Conservation (phyloP, 1,139 yeast genomes). For the Pichia sp. region DNA sequence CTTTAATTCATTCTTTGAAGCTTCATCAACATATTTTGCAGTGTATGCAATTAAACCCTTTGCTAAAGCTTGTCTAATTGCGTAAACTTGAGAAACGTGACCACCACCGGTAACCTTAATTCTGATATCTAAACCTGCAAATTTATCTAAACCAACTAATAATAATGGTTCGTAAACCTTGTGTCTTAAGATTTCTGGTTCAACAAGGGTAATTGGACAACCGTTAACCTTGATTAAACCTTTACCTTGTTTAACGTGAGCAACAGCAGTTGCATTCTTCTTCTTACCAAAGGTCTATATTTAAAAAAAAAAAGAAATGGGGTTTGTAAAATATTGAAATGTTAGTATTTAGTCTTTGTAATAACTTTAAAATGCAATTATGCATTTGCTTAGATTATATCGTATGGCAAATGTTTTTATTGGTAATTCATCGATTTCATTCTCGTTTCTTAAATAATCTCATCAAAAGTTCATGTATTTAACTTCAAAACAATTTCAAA, state of each 20-base stretch:
- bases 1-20: conserved; percentile 99
- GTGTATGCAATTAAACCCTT: conserved; percentile 99
- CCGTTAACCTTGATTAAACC: conserved; percentile 99
- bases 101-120: conserved; percentile 99
- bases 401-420: no score
- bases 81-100: conserved; percentile 99
- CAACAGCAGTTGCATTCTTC: conserved; percentile 99
- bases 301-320: not conserved
- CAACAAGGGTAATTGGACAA: conserved; percentile 96
- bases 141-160: conserved; percentile 97
- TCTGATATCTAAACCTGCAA: conserved; percentile 97
- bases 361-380: no score
- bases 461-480: no score
- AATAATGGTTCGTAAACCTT: conserved; percentile 99
- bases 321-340: not conserved
- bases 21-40: conserved; percentile 99
- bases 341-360: conserved; percentile 10
- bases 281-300: conserved; percentile 98
- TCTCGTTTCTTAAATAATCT: no score
- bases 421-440: no score
- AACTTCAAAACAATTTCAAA: no score
- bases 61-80: conserved; percentile 99
- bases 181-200: conserved; percentile 98
- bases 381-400: no score
- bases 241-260: conserved; percentile 98